These are phyloP conservation scores for Actinidia arguta DNA, from an alignment of 179 eudicot genomes.

Conservation along the genomic window DNA sequence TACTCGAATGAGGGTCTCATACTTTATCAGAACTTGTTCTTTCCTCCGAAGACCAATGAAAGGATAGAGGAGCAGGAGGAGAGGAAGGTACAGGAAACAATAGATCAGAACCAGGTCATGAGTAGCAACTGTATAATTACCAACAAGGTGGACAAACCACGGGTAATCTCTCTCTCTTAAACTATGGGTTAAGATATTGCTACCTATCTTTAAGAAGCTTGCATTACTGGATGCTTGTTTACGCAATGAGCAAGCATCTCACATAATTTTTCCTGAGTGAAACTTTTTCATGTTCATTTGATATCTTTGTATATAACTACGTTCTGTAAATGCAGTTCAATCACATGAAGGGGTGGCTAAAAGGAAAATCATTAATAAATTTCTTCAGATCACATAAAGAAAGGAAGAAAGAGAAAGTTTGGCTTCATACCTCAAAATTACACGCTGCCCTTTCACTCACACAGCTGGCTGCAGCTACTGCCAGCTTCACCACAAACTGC, in stretches of 20 bases:
- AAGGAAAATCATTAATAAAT: constrained; percentile 22
- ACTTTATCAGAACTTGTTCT: constrained; percentile 2
- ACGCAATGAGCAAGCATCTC: too few species aligned
- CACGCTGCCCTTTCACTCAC: constrained; percentile 47
- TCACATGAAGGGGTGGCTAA: constrained; percentile 29
- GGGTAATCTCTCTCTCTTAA: constrained; percentile 25
- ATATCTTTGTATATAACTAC: neutral
- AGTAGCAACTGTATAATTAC: neutral
- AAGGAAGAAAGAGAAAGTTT: constrained; percentile 37
- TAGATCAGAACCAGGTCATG: constrained; percentile 7
- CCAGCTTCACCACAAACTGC: constrained; percentile 27
- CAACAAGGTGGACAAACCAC: constrained; percentile 15
- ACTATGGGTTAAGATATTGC: too few species aligned
- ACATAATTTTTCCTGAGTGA: too few species aligned
- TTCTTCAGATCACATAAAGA: constrained; percentile 28
- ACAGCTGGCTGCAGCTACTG: constrained; percentile 42
- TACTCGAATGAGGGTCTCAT: neutral
- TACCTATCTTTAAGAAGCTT: too few species aligned
- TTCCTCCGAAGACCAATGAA: constrained; percentile 7
- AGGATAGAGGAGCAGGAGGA: constrained; percentile 20
- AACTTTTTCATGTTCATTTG: neutral
- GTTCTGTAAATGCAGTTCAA: constrained; percentile 28
- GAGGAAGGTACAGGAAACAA: constrained; percentile 5
- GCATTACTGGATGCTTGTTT: too few species aligned
- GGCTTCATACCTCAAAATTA: constrained; percentile 39